phyloP scores from a whole-genome alignment of 73 alveolate genomes.

The Durusdinium trenchii region DNA sequence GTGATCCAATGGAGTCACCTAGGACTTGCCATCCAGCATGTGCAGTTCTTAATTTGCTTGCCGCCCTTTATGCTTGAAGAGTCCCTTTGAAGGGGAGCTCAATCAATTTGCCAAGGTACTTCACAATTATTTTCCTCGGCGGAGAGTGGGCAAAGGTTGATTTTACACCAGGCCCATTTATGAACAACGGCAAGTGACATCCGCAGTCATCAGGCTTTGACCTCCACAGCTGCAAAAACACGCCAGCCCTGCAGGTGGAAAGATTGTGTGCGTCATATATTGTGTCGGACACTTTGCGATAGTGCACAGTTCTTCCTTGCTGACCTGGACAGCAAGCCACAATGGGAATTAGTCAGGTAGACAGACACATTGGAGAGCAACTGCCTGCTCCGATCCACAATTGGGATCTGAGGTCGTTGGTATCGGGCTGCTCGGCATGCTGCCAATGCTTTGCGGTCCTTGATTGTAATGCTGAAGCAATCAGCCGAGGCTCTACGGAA shows the following conservation, averaged over 20 bases:
- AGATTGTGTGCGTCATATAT: slow-evolving; percentile 62
- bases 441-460: neutral
- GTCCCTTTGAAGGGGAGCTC: neutral
- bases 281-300: slow-evolving; percentile 25
- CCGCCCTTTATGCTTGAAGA: neutral
- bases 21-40: slow-evolving; percentile 92
- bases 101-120: slow-evolving; percentile 34
- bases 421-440: slow-evolving; percentile 69
- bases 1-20: neutral
- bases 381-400: neutral
- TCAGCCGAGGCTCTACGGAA: slow-evolving; percentile 67
- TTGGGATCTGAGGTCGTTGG: slow-evolving; percentile 49
- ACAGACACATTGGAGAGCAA: neutral
- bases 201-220: neutral
- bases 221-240: neutral
- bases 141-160: slow-evolving; percentile 92
- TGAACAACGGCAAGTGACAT: neutral
- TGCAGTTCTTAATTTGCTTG: neutral
- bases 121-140: slow-evolving; percentile 87
- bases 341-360: neutral
- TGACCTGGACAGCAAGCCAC: neutral
- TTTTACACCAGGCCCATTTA: slow-evolving; percentile 44
- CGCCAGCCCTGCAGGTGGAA: slow-evolving; percentile 39
- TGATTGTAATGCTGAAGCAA: neutral
- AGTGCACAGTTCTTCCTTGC: neutral